A percentile compares a stretch with the other conserved stretches of the same genome.
Conservation (phyloP, 495 filamentous ascomycete species). For the Xylaria scruposa region DNA sequence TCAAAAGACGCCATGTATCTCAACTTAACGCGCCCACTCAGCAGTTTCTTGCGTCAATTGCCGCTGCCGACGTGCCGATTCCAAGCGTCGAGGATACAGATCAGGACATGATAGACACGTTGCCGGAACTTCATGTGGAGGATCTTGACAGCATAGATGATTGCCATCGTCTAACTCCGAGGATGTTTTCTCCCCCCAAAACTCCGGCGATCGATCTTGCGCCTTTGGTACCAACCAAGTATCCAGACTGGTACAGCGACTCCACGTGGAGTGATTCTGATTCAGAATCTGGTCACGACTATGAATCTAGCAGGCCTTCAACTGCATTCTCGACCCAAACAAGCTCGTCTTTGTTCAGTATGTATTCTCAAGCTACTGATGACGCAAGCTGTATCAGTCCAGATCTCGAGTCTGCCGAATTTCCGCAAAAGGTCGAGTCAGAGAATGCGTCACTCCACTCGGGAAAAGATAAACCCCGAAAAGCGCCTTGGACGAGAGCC, state of each 20-base stretch:
- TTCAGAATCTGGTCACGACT: slow-evolving; percentile 55
- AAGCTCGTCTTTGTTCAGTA: slow-evolving; percentile 56
- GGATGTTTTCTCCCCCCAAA: slow-evolving; percentile 52
- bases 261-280: slow-evolving; percentile 53
- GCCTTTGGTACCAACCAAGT: slow-evolving; percentile 43
- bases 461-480: slow-evolving; percentile 43
- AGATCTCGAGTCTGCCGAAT: slow-evolving; percentile 47
- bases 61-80: slow-evolving; percentile 61
- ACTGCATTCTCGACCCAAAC: slow-evolving; percentile 58
- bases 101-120: slow-evolving; percentile 43
- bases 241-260: slow-evolving; percentile 55
- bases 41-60: slow-evolving; percentile 63
- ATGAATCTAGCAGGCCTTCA: slow-evolving; percentile 58
- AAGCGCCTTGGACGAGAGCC: slow-evolving; percentile 76
- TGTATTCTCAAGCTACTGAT: slow-evolving; percentile 54
- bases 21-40: slow-evolving; percentile 59
- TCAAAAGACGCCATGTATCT: slow-evolving; percentile 53
- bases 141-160: slow-evolving; percentile 42
- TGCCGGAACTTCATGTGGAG: slow-evolving; percentile 35
- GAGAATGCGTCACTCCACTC: slow-evolving; percentile 3
- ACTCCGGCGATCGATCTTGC: slow-evolving; percentile 51
- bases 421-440: slow-evolving; percentile 19
- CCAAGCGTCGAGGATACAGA: slow-evolving; percentile 59
- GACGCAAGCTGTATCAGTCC: slow-evolving; percentile 53
- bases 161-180: slow-evolving; percentile 37